Conservation (phyloP, 768 basidiomycete species). For the Termitomyces sp. region DNA sequence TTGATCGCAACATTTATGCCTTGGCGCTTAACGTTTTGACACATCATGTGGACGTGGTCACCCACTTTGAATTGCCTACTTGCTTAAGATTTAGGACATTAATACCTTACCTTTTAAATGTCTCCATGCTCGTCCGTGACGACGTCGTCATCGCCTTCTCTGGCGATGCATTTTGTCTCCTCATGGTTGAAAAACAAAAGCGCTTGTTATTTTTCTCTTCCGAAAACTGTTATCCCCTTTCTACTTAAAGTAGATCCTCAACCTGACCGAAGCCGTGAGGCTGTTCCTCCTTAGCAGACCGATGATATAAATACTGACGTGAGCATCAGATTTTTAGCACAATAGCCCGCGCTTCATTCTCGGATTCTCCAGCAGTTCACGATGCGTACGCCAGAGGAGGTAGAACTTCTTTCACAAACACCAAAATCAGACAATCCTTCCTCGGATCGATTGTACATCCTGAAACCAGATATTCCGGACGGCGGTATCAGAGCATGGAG, state of each 20-base stretch:
- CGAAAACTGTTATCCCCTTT: background rate
- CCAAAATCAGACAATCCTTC: background rate
- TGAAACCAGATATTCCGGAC: conserved; percentile 3
- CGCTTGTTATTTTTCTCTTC: background rate
- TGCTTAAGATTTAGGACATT: background rate
- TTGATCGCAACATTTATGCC: conserved; percentile 4
- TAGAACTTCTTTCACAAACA: background rate
- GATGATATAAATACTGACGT: background rate
- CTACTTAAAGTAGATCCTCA: background rate
- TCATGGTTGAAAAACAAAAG: background rate
- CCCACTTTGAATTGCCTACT: background rate
- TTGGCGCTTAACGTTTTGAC: background rate
- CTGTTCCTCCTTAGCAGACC: background rate
- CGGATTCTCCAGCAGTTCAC: background rate
- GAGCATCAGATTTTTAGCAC: background rate
- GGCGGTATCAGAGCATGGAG: conserved; percentile 10
- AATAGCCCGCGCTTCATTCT: background rate
- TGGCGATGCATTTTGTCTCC: background rate
- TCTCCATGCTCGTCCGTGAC: background rate
- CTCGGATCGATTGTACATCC: too few relatives aligned
- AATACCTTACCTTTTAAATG: background rate
- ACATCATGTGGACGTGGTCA: background rate
- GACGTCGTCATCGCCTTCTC: background rate
- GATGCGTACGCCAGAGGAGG: background rate
- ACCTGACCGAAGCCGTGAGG: background rate